Evolutionary conservation across 495 filamentous ascomycete genomes (phyloP).

Genomic region (Penicillium malachiteum): DNA sequence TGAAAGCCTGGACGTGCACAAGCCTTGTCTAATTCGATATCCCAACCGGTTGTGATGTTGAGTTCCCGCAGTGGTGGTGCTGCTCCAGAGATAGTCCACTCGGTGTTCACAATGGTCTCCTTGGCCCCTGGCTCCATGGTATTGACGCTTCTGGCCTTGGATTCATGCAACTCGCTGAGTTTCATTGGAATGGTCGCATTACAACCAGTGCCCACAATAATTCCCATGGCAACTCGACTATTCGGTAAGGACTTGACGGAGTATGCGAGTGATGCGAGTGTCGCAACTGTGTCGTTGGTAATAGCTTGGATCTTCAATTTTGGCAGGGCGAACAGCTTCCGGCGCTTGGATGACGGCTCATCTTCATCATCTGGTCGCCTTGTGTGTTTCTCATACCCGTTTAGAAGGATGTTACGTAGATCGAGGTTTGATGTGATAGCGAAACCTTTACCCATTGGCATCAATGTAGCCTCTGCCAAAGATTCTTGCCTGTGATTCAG

Average conservation of each 20-base stretch:
- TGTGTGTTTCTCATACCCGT: constrained; percentile 65
- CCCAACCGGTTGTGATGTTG: constrained; percentile 69
- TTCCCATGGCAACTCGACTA: constrained; percentile 72
- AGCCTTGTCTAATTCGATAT: constrained; percentile 59
- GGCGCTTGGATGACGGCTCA: constrained; percentile 44
- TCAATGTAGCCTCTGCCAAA: constrained; percentile 71
- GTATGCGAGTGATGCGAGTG: constrained; percentile 74
- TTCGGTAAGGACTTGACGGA: constrained; percentile 59
- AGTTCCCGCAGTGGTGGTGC: constrained; percentile 62
- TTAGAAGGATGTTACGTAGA: constrained; percentile 64
- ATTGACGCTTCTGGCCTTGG: constrained; percentile 52
- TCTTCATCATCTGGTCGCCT: constrained; percentile 44
- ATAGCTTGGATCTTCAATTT: constrained; percentile 71
- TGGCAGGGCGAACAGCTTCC: constrained; percentile 56
- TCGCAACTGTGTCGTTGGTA: constrained; percentile 79
- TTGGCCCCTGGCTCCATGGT: constrained; percentile 44
- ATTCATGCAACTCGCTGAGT: constrained; percentile 59
- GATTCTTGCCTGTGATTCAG: constrained; percentile 61
- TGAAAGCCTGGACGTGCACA: constrained; percentile 77
- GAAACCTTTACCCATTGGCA: constrained; percentile 89
- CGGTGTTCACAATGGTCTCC: constrained; percentile 77
- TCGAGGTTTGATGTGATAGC: constrained; percentile 71
- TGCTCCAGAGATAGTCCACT: constrained; percentile 80
- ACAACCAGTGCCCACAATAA: constrained; percentile 81
- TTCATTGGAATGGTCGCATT: constrained; percentile 79